Evolutionary conservation across 371 early-diverging fungal genomes (phyloP), one percentile per base, ranked within the genome.

Genomic region (Mortierella sp.): DNA sequence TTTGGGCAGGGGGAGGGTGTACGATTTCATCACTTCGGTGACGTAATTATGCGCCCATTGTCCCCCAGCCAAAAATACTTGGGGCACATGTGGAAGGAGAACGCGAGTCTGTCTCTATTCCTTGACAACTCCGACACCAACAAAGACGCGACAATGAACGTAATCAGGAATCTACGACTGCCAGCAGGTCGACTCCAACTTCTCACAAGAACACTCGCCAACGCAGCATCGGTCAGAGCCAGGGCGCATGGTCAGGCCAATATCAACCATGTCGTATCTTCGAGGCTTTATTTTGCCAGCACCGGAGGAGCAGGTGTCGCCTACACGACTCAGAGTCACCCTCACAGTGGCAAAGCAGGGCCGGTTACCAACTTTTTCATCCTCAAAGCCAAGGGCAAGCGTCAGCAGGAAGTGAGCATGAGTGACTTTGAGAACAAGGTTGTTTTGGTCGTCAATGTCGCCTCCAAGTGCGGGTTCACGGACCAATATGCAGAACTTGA

Each of bases 391-490:
- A 88, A 91, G 71, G 85, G 89, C 58, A 81, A 87, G 40, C 47
- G 77, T 37, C 89, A 88, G 65, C 50, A 90, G 70, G 87, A 87
- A 64, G 86, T 89, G 69, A 76, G 86, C 50, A 83, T 94, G 52
- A 70, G 72, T 5, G 77, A 87, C 64, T 90, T 88, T 48, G 69
- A 87, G 70, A 91, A 90, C 86, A 94, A 96, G 88, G 96, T 95
- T 22, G 92, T 96, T 40, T 88, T 96, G 48, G 87, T 99, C 50
- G 97, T 97, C 72, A 99, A 99, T 87, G 95, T 97, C 40, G 99
- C 99, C 34, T 95, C 96, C 69, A 92, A 97, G 73, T 99, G 99
- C 86, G 98, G 98, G 13, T 95, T 95, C 79, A 97, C 99, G 22
- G 86, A 90, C 11, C 97, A 97, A 83, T 98, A 97, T 87, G 73